Percentiles rank a stretch among this genome's conserved stretches.
phyloP scores from a whole-genome alignment of 768 basidiomycete species.

The Mycena sanguinolenta region DNA sequence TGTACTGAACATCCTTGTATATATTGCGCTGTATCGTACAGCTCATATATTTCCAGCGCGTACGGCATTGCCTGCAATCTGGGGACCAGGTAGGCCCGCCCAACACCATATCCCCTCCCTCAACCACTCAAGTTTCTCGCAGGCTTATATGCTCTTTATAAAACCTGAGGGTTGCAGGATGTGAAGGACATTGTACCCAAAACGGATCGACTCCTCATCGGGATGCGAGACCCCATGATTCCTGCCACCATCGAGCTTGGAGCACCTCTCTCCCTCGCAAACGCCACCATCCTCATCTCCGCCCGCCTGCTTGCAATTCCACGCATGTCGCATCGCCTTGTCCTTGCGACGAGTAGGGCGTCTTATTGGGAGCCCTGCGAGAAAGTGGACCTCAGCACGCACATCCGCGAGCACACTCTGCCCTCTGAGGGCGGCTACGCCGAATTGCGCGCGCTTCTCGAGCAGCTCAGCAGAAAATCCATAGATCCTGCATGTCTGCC shows the following conservation, averaged over 20 bases:
- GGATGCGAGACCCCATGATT: conserved; percentile 26
- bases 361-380: conserved; percentile 20
- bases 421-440: conserved; percentile 12
- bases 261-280: conserved; percentile 1
- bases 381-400: conserved; percentile 7
- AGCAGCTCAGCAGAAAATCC: conserved; percentile 1
- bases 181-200: conserved; percentile 13
- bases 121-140: neutral
- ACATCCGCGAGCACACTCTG: conserved; percentile 14
- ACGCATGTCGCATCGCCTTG: conserved; percentile 24
- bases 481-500: conserved; percentile 15
- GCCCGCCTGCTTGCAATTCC: conserved; percentile 22
- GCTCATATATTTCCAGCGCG: conserved; percentile 6
- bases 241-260: conserved; percentile 21
- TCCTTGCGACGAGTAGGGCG: neutral
- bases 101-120: neutral
- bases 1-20: neutral
- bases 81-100: conserved; percentile 10
- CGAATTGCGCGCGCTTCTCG: conserved; percentile 16
- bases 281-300: conserved; percentile 4
- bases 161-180: neutral
- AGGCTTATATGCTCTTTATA: conserved; percentile 6
- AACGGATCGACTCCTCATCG: conserved; percentile 25
- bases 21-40: neutral
- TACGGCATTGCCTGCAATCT: conserved; percentile 2